phyloP scores from a whole-genome alignment of 768 basidiomycete genomes.

The Lentinula guzmanii region DNA sequence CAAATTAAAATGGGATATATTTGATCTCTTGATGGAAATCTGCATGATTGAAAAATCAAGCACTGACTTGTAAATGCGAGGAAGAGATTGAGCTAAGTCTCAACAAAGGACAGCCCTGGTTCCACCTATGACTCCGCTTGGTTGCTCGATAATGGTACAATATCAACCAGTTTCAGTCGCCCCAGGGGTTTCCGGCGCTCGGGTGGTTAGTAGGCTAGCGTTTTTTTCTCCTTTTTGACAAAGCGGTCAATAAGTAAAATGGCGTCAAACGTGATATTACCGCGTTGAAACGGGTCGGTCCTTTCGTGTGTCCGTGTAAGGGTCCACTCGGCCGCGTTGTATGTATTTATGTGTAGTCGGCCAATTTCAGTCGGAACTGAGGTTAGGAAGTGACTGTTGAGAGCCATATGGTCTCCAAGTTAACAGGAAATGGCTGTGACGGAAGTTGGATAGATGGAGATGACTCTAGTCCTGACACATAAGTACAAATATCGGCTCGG shows the following conservation, averaged over 20 bases:
- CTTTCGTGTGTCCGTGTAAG: neutral
- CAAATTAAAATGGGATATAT: neutral
- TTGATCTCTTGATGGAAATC: neutral
- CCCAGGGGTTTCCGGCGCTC: too few relatives aligned
- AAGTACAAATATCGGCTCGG: too few relatives aligned
- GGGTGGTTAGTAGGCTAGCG: too few relatives aligned
- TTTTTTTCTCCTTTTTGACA: too few relatives aligned
- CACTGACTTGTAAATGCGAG: neutral
- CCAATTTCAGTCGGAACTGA: neutral
- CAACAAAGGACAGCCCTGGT: too few relatives aligned
- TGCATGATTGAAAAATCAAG: neutral
- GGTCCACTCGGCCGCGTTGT: neutral
- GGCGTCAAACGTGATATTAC: neutral
- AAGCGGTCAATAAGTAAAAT: neutral
- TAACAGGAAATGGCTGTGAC: neutral
- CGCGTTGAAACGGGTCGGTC: neutral
- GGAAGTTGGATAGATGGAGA: too few relatives aligned
- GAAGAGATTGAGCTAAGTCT: too few relatives aligned
- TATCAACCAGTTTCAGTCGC: too few relatives aligned
- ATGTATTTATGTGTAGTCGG: neutral
- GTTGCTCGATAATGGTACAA: too few relatives aligned
- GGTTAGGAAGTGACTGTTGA: neutral
- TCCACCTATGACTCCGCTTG: too few relatives aligned
- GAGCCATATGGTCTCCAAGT: neutral
- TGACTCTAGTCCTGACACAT: neutral